Conservation (phyloP, 495 filamentous ascomycete genomes). For the Penicillium paxilli region DNA sequence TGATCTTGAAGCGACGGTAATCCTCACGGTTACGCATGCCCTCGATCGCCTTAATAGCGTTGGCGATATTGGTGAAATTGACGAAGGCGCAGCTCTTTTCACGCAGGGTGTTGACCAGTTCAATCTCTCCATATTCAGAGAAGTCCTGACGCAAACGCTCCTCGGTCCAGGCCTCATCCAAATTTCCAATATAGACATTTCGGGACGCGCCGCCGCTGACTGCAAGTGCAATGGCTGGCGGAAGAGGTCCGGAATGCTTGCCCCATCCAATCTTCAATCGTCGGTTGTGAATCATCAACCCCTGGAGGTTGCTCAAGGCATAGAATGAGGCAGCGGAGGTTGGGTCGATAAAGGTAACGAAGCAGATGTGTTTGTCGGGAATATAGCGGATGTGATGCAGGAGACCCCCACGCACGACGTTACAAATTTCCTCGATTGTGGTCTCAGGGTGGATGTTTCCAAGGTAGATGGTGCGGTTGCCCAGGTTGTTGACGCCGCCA, state of each 20-base stretch:
- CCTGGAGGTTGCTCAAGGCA: constrained; percentile 93
- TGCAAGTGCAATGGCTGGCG: constrained; percentile 92
- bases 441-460: constrained; percentile 99
- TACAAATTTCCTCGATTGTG: constrained; percentile 97
- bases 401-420: constrained; percentile 89
- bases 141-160: constrained; percentile 96
- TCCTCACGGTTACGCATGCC: constrained; percentile 92
- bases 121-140: constrained; percentile 96
- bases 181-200: constrained; percentile 96
- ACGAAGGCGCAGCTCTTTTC: constrained; percentile 99
- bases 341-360: constrained; percentile 98
- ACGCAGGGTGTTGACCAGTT: constrained; percentile 91
- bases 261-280: constrained; percentile 98
- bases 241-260: constrained; percentile 96
- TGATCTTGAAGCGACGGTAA: constrained; percentile 98
- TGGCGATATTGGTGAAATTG: constrained; percentile 99
- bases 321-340: constrained; percentile 98
- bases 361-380: constrained; percentile 99
- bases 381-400: constrained; percentile 99
- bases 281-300: constrained; percentile 98
- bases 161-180: constrained; percentile 96
- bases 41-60: constrained; percentile 98
- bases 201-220: constrained; percentile 92
- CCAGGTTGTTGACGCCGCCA: constrained; percentile 94
- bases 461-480: constrained; percentile 95